Percentiles rank a stretch among this genome's conserved stretches.
Conservation (phyloP, 768 basidiomycete genomes). For the Solioccasus polychromus region DNA sequence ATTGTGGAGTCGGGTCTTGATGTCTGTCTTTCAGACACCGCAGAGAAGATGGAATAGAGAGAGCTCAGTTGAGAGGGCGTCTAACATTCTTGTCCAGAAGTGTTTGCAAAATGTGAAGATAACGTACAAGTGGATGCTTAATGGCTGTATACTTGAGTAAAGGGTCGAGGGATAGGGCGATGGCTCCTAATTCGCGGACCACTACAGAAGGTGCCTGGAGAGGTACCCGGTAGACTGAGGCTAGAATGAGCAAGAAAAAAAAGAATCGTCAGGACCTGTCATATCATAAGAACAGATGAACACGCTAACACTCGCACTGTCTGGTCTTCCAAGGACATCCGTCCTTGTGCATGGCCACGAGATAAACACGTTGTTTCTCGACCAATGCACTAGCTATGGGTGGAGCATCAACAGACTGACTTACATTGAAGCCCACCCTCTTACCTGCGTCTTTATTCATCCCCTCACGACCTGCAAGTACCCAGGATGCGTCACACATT, state of each 20-base stretch:
- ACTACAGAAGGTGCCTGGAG: conserved; percentile 63
- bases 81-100: conserved; percentile 35
- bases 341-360: conserved; percentile 72
- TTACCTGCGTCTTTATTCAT: conserved; percentile 76
- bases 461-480: conserved; percentile 65
- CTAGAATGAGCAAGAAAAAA: no score
- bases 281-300: conserved; percentile 1
- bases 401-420: conserved; percentile 14
- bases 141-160: conserved; percentile 53
- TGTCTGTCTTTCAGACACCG: conserved; percentile 25
- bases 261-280: no score
- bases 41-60: conserved; percentile 45
- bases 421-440: conserved; percentile 34
- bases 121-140: conserved; percentile 71
- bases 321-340: conserved; percentile 82
- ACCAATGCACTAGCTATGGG: conserved; percentile 60
- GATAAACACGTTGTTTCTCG: conserved; percentile 65
- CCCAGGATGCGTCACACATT: conserved; percentile 71
- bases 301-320: conserved; percentile 71
- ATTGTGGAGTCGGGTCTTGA: conserved; percentile 25
- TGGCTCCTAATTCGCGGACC: conserved; percentile 56
- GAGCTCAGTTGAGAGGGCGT: conserved; percentile 54
- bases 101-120: neutral
- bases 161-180: conserved; percentile 51
- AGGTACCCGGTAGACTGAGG: conserved; percentile 72